phyloP scores from a whole-genome alignment of 345 rosid genomes.

The Cardamine occulta region DNA sequence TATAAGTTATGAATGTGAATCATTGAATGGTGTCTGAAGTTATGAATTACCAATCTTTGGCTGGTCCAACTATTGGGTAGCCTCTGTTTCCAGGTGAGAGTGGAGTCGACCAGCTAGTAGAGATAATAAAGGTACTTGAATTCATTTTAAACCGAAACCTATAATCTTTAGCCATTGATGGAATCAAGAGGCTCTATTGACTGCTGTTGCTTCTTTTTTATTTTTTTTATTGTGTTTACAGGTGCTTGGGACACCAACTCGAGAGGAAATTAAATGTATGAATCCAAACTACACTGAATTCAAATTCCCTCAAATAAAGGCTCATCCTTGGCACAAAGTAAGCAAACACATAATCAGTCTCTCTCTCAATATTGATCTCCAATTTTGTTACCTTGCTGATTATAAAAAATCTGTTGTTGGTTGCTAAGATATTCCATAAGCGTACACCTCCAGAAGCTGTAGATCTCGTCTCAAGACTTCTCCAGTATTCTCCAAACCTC shows the following conservation, averaged over 20 bases:
- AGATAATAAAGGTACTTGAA: slow-evolving; percentile 65
- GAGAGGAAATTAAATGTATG: slow-evolving; percentile 78
- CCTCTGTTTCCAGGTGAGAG: slow-evolving; percentile 76
- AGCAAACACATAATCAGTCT: slow-evolving; percentile 14
- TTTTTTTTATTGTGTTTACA: slow-evolving; percentile 23
- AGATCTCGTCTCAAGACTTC: slow-evolving; percentile 65
- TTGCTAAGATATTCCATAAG: slow-evolving; percentile 61
- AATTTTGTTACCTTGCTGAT: background rate
- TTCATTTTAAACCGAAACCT: background rate
- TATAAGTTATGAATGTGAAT: background rate
- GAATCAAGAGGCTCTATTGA: background rate
- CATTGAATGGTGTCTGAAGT: slow-evolving; percentile 7
- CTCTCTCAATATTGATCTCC: background rate
- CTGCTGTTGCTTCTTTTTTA: background rate
- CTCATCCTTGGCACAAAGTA: slow-evolving; percentile 99
- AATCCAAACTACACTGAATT: slow-evolving; percentile 75
- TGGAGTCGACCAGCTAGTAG: slow-evolving; percentile 75
- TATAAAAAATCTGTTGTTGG: slow-evolving; percentile 1
- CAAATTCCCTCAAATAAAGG: slow-evolving; percentile 94
- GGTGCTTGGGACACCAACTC: slow-evolving; percentile 76
- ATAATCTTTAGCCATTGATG: background rate
- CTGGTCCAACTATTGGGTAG: slow-evolving; percentile 41
- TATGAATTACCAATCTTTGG: slow-evolving; percentile 21
- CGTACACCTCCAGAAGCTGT: slow-evolving; percentile 75
- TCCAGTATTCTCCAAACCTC: slow-evolving; percentile 69